Percentiles rank a stretch among this genome's conserved stretches.
Conservation (phyloP, 495 filamentous ascomycete species). For the Mycothermus thermophilus region DNA sequence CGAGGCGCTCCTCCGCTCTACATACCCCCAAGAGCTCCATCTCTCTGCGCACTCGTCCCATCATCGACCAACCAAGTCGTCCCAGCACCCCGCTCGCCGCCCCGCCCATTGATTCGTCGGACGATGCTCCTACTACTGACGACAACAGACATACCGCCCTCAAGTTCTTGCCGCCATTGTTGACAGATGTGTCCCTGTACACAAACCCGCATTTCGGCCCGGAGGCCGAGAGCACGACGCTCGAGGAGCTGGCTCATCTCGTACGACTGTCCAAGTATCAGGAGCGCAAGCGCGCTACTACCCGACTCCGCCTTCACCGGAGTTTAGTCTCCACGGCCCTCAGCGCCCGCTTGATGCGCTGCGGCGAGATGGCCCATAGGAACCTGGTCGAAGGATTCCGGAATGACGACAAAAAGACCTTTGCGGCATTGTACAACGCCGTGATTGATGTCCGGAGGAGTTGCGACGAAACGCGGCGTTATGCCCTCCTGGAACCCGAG, state of each 20-base stretch:
- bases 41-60: constrained; percentile 25
- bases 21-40: constrained; percentile 23
- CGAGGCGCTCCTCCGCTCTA: constrained; percentile 26
- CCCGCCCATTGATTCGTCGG: constrained; percentile 14
- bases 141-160: constrained; percentile 8
- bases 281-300: constrained; percentile 54
- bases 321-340: constrained; percentile 60
- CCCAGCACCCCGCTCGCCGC: constrained; percentile 14
- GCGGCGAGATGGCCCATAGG: constrained; percentile 62
- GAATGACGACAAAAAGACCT: constrained; percentile 78
- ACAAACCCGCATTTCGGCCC: constrained; percentile 33
- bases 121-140: too few species aligned
- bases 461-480: constrained; percentile 56
- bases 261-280: constrained; percentile 60
- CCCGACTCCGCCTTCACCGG: constrained; percentile 51
- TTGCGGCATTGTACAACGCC: constrained; percentile 75
- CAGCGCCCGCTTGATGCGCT: constrained; percentile 64
- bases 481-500: constrained; percentile 55
- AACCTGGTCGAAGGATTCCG: constrained; percentile 80
- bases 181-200: constrained; percentile 39
- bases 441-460: constrained; percentile 79
- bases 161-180: constrained; percentile 27
- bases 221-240: constrained; percentile 41
- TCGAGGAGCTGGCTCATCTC: constrained; percentile 58
- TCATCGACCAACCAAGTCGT: constrained; percentile 28